Conservation (phyloP, 192 early-diverging fungal genomes). For the Jimgerdemannia lactiflua region DNA sequence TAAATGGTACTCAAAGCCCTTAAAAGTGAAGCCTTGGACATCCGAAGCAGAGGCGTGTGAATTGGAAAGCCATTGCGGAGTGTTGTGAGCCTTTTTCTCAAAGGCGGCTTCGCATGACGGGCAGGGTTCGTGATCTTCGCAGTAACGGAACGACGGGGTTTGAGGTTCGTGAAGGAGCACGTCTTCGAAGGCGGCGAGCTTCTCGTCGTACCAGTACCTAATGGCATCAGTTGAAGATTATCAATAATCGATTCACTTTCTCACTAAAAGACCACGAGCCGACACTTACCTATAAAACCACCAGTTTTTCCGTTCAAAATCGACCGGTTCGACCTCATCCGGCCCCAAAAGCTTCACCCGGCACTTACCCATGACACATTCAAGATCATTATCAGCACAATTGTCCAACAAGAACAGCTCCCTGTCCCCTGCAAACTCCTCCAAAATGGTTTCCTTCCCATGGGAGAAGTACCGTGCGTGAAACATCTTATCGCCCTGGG, state of each 20-base stretch:
- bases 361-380: conserved; percentile 43
- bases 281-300: conserved; percentile 39
- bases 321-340: conserved; percentile 33
- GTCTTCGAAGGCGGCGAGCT: conserved; percentile 52
- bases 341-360: conserved; percentile 22
- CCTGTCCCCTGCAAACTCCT: conserved; percentile 48
- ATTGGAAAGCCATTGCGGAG: conserved; percentile 5
- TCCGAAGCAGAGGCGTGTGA: too few species aligned
- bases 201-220: conserved; percentile 55
- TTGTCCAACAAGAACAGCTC: conserved; percentile 57
- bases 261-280: neutral
- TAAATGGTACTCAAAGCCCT: conserved; percentile 46
- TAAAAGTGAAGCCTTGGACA: conserved; percentile 3
- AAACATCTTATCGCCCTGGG: conserved; percentile 11
- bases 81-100: neutral
- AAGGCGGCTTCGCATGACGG: conserved; percentile 10
- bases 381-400: conserved; percentile 42
- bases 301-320: conserved; percentile 21
- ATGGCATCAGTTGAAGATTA: too few species aligned
- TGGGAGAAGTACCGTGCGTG: conserved; percentile 52
- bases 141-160: too few species aligned
- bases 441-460: conserved; percentile 51
- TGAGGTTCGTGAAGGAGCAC: conserved; percentile 25
- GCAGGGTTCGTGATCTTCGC: conserved; percentile 8
- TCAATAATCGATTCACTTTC: too few species aligned